Evolutionary conservation across 129 eudicot genomes (phyloP), one percentile per base, ranked within the genome.

Genomic region (Apium graveolens): DNA sequence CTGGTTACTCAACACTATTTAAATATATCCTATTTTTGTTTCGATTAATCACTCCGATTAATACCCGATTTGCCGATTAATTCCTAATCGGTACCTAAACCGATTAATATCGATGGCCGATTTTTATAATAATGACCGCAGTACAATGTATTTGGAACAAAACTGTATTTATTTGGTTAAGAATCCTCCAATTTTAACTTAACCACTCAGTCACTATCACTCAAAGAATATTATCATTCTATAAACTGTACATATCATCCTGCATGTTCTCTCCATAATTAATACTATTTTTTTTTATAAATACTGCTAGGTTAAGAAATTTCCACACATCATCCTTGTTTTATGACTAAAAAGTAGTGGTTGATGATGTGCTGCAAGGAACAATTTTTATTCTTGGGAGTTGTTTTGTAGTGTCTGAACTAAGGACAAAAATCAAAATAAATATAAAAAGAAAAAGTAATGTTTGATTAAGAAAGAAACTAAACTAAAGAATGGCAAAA

Each of bases 281-380:
- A 5, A 42, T 55, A 76, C 7, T 20, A 77, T 75, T 79, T 42
- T 63, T 75, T 65, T 0, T 0, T 48, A 7, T 18, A 72, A 27
- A 78, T 78, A 43, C 35, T 76, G 76, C 79, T 82, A 77, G 80
- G 79, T 83, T 57, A 66, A 70, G 73, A 77, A 70, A 75, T 17
- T 65, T 71, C 74, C 76, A 75, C 80, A 49, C 48, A 62, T 42
- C 39, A 70, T 65, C 71, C 62, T n/a, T 69, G 20, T 49, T 46
- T 41, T 68, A 29, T 53, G 32, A 37, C 63, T 1, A 80, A 77
- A 29, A 57, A 55, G 24, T 55, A 44, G 79, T 66, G 45, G 44
- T 14, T 18, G 43, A 29, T 70, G 81, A 31, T 79, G 76, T 68
- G 66, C 42, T 79, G 45, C 60, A 70, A 46, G 66, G 46, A 42